Conservation (phyloP, 306 rosid genomes). For the Calophaca sinica region DNA sequence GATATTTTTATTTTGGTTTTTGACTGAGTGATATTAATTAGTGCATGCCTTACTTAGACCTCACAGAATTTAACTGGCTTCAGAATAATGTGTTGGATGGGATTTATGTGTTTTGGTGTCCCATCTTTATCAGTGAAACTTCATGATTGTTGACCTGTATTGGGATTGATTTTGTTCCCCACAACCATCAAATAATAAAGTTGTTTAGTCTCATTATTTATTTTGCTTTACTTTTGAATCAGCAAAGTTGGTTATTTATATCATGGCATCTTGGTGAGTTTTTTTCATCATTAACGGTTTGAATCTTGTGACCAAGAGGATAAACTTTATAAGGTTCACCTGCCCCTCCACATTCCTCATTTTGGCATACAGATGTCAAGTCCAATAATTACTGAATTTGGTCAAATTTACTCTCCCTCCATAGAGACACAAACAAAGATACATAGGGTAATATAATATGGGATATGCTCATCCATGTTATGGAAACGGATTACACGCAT, state of each 20-base stretch:
- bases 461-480: slow-evolving; percentile 28
- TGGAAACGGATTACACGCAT: no score
- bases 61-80: not conserved
- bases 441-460: slow-evolving; percentile 7
- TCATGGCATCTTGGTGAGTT: slow-evolving; percentile 80
- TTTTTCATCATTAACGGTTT: slow-evolving; percentile 77
- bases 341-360: slow-evolving; percentile 43
- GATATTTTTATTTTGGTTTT: not conserved
- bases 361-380: slow-evolving; percentile 4
- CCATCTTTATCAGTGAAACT: slow-evolving; percentile 68
- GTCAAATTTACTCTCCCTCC: slow-evolving; percentile 38
- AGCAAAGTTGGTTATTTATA: slow-evolving; percentile 68
- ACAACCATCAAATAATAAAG: slow-evolving; percentile 69
- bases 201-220: slow-evolving; percentile 53
- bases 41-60: not conserved
- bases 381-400: slow-evolving; percentile 37
- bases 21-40: not conserved
- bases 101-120: slow-evolving; percentile 54
- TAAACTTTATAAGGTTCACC: slow-evolving; percentile 50
- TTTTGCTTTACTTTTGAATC: slow-evolving; percentile 75
- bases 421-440: slow-evolving; percentile 1
- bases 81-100: no score
- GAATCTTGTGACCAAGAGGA: slow-evolving; percentile 55
- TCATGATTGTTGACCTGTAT: slow-evolving; percentile 73
- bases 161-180: slow-evolving; percentile 83